Evolutionary conservation across 2,329 filamentous ascomycete genomes (phyloP).

Genomic region (Aspergillus piperis): DNA sequence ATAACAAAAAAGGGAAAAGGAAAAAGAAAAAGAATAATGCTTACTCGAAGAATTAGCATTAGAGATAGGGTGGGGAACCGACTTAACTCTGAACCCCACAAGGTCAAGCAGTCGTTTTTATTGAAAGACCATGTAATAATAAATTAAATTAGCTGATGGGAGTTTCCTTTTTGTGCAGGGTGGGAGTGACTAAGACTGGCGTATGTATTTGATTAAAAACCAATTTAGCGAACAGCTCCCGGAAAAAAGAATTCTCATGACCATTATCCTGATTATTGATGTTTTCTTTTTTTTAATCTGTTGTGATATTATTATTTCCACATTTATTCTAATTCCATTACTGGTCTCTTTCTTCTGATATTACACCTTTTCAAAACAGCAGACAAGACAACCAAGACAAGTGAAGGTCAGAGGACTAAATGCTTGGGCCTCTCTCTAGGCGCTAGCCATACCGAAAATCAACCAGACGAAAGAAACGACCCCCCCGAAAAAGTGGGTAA

Average conservation of each 20-base stretch:
- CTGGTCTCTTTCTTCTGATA: no score
- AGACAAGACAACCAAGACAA: no score
- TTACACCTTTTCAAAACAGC: no score
- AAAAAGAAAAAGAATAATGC: constrained; percentile 11
- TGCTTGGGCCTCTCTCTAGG: constrained; percentile 14
- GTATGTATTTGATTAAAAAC: not conserved
- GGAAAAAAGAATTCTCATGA: not conserved
- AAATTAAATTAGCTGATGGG: not conserved
- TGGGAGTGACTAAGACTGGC: not conserved
- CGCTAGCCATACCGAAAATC: constrained; percentile 15
- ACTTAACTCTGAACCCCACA: constrained; percentile 24
- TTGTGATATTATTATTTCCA: not conserved
- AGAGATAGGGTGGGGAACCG: constrained; percentile 21
- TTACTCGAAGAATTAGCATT: constrained; percentile 14
- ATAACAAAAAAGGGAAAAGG: constrained; percentile 12
- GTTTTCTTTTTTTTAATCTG: not conserved
- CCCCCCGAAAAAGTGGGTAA: constrained; percentile 8
- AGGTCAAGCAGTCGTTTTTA: constrained; percentile 17
- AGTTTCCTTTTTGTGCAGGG: constrained; percentile 13
- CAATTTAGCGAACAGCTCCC: not conserved
- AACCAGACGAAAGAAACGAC: constrained; percentile 7
- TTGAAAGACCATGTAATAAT: constrained; percentile 5
- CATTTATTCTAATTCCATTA: not conserved
- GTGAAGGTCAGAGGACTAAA: constrained; percentile 3
- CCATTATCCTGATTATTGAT: not conserved